phyloP scores from a whole-genome alignment of 2,329 filamentous ascomycete species.

The Phialophora verrucosa region DNA sequence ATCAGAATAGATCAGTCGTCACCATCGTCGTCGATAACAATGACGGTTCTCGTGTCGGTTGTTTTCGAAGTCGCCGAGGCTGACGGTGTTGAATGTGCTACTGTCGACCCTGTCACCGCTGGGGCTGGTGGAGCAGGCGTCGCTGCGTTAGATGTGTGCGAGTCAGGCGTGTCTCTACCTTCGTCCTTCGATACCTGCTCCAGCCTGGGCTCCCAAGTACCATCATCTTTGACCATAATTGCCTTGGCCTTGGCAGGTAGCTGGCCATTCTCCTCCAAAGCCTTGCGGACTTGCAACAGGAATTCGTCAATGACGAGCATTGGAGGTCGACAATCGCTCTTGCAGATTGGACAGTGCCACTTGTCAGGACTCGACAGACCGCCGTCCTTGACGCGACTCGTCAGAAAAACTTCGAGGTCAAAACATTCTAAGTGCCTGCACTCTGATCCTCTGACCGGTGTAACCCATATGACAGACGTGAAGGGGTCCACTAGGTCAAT shows the following conservation, averaged over 20 bases:
- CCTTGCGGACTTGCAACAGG: conserved; percentile 65
- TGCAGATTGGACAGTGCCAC: conserved; percentile 89
- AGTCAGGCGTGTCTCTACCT: conserved; percentile 1
- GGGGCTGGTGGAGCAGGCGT: neutral
- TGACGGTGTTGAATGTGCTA: neutral
- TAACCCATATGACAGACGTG: conserved; percentile 66
- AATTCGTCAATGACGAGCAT: conserved; percentile 76
- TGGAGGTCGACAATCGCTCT: conserved; percentile 74
- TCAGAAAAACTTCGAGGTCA: conserved; percentile 81
- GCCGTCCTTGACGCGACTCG: conserved; percentile 59
- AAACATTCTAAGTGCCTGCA: conserved; percentile 89
- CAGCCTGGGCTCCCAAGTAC: conserved; percentile 60
- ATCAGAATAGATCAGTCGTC: neutral
- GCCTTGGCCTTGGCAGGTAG: conserved; percentile 62
- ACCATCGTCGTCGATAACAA: neutral
- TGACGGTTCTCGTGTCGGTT: neutral
- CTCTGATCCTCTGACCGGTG: conserved; percentile 70
- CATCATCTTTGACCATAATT: conserved; percentile 68
- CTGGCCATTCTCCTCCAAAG: conserved; percentile 59
- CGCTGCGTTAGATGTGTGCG: neutral
- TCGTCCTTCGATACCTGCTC: conserved; percentile 1
- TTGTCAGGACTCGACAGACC: conserved; percentile 64
- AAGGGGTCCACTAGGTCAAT: conserved; percentile 73
- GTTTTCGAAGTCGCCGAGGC: neutral
- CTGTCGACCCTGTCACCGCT: neutral